Evolutionary conservation across 1,139 yeast species (phyloP).

Genomic region (Debaryomycetaceae sp.): DNA sequence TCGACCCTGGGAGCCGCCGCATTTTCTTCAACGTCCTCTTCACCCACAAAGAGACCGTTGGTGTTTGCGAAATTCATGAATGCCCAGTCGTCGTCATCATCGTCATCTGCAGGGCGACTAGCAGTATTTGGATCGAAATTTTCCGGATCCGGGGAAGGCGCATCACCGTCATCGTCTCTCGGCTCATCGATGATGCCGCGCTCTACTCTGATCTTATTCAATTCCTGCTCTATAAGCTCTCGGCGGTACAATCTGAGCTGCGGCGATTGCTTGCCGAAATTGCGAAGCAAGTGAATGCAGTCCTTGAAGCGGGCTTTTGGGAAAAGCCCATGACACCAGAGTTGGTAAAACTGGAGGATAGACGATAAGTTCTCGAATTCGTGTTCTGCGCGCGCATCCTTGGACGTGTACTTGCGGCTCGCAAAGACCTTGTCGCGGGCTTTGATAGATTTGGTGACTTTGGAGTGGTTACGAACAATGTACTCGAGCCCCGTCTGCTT

Average conservation of each 20-base stretch:
- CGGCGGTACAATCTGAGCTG: slow-evolving; percentile 25
- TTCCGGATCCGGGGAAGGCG: background rate
- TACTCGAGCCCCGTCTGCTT: slow-evolving; percentile 36
- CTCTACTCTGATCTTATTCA: slow-evolving; percentile 20
- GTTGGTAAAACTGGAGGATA: slow-evolving; percentile 57
- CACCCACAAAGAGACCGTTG: slow-evolving; percentile 19
- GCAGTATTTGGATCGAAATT: background rate
- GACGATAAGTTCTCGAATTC: slow-evolving; percentile 32
- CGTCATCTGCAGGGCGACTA: slow-evolving; percentile 5
- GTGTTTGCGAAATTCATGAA: slow-evolving; percentile 15
- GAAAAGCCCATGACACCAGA: slow-evolving; percentile 76
- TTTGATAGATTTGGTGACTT: slow-evolving; percentile 18
- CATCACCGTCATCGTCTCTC: slow-evolving; percentile 2
- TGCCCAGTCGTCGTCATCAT: slow-evolving; percentile 26
- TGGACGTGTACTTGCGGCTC: slow-evolving; percentile 3
- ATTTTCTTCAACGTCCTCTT: slow-evolving; percentile 13
- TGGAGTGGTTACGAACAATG: slow-evolving; percentile 27
- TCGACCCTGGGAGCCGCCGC: slow-evolving; percentile 1
- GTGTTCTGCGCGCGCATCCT: slow-evolving; percentile 21
- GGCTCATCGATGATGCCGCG: slow-evolving; percentile 20
- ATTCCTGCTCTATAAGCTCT: slow-evolving; percentile 24
- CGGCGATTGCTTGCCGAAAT: slow-evolving; percentile 22
- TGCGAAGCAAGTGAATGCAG: slow-evolving; percentile 29
- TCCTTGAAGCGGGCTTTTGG: slow-evolving; percentile 73
- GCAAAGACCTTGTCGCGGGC: slow-evolving; percentile 18